Evolutionary conservation across 331 rosid genomes (phyloP), one percentile per base, ranked within the genome.

Genomic region (Rhamnella rubrinervis): DNA sequence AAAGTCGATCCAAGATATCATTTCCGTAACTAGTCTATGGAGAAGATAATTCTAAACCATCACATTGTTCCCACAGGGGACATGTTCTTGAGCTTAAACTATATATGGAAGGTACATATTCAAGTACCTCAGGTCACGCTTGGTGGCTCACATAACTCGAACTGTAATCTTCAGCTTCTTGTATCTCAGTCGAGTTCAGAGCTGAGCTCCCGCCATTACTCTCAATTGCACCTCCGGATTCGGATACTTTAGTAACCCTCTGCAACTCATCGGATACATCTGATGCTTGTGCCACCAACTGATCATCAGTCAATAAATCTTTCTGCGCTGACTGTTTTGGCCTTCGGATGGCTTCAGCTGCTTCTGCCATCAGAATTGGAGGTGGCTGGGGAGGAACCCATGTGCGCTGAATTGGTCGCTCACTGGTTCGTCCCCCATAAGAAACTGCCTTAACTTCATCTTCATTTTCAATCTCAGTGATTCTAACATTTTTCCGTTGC

Each of bases 381-480:
- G 97, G 99, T 26, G 97, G 93, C 85, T 82, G 95, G 68, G 99
- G 97, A 61, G 99, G 97, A 80, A 89, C 99, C 99, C 99, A 91
- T 6, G 57, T 11, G 5, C 92, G 93, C 72, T 73, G 85, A 58
- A 82, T 55, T 10, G 92, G 85, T 41, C 41, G 86, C 66, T 82
- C 89, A 72, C 63, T 82, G 63, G 85, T 60, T 55, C 74, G 71
- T 64, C 77, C 72, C 39, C 71, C 74, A 56, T 76, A 72, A 35
- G 83, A 72, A 47, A 77, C 82, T 63, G 63, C 78, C 56, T 75
- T 86, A 58, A 66, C 51, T 55, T 78, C 93, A 55, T 72, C 71
- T 76, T 74, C 88, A 35, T 71, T 72, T 15, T 85, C 88, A 26
- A 87, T 63, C 77, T 95, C 93, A 39, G 82, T 64, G 77, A 85